Percentiles rank a stretch among this genome's conserved stretches.
These are phyloP conservation scores for Penicillium sp. DNA, from an alignment of 2,329 filamentous ascomycete species.

Conservation along the genomic window DNA sequence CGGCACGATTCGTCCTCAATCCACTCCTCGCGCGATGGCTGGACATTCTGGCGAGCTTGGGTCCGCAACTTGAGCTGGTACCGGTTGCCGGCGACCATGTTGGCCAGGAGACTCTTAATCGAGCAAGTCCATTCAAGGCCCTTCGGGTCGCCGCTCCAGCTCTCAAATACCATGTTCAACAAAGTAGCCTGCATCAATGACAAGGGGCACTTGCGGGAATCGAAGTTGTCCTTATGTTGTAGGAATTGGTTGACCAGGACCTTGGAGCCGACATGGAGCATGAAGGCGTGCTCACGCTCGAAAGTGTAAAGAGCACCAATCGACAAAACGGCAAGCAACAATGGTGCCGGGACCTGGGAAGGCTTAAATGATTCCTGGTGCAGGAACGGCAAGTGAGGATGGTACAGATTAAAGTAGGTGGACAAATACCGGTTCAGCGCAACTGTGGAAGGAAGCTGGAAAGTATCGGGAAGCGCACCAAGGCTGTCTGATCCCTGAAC, in stretches of 20 bases:
- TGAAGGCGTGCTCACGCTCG: constrained; percentile 94
- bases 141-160: constrained; percentile 97
- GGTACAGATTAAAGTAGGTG: constrained; percentile 95
- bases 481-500: constrained; percentile 79
- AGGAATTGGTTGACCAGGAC: constrained; percentile 95
- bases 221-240: constrained; percentile 98
- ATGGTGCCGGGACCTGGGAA: constrained; percentile 72
- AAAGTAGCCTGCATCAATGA: constrained; percentile 98
- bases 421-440: constrained; percentile 89
- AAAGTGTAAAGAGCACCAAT: constrained; percentile 97
- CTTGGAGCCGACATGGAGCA: constrained; percentile 96
- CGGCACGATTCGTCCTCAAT: constrained; percentile 95
- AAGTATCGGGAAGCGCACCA: constrained; percentile 79
- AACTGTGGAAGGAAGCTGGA: constrained; percentile 77
- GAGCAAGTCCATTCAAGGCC: constrained; percentile 98
- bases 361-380: constrained; percentile 89
- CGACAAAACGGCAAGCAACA: constrained; percentile 85
- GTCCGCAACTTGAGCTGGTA: constrained; percentile 94
- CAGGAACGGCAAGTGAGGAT: constrained; percentile 93
- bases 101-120: constrained; percentile 95
- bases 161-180: constrained; percentile 98
- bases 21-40: constrained; percentile 84
- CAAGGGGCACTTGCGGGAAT: constrained; percentile 91
- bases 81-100: constrained; percentile 96
- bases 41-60: constrained; percentile 75